These are phyloP conservation scores for Backusella tuberculispora DNA, from an alignment of 192 early-diverging fungal genomes.

Conservation along the genomic window DNA sequence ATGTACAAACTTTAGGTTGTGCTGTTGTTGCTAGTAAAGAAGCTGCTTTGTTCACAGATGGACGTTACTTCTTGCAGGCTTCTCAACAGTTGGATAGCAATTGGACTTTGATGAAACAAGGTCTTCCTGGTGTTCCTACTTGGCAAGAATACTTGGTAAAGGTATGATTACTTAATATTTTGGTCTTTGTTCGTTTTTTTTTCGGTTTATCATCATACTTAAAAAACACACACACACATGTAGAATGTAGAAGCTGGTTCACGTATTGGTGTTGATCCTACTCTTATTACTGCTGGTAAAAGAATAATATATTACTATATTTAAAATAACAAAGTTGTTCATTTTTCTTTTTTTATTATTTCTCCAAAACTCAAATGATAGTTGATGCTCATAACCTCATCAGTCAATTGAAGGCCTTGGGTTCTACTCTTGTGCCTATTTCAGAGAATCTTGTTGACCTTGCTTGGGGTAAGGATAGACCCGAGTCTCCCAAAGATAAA, in stretches of 20 bases:
- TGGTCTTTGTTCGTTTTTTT: too few relatives aligned
- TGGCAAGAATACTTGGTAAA: slow-evolving; percentile 88
- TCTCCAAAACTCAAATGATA: slow-evolving; percentile 11
- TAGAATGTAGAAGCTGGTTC: slow-evolving; percentile 69
- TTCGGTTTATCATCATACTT: background rate
- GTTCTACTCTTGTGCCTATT: slow-evolving; percentile 71
- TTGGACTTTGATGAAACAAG: slow-evolving; percentile 95
- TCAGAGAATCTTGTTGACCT: slow-evolving; percentile 84
- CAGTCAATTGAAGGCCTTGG: slow-evolving; percentile 38
- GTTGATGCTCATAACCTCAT: slow-evolving; percentile 37
- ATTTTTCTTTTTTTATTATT: too few relatives aligned
- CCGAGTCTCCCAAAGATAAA: slow-evolving; percentile 68
- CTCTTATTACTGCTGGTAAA: slow-evolving; percentile 76
- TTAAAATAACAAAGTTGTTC: too few relatives aligned
- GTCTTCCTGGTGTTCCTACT: slow-evolving; percentile 83
- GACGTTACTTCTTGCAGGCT: slow-evolving; percentile 97
- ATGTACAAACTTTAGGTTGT: slow-evolving; percentile 50
- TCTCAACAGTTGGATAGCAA: slow-evolving; percentile 87
- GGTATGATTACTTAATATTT: slow-evolving; percentile 36
- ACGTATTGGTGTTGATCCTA: slow-evolving; percentile 94
- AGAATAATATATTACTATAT: too few relatives aligned
- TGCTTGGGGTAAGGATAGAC: slow-evolving; percentile 78
- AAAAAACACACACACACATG: background rate
- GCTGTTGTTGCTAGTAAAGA: slow-evolving; percentile 81
- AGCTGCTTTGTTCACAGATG: slow-evolving; percentile 95